Evolutionary conservation across 495 filamentous ascomycete genomes (phyloP).

Genomic region (Penicillium tannophilum): DNA sequence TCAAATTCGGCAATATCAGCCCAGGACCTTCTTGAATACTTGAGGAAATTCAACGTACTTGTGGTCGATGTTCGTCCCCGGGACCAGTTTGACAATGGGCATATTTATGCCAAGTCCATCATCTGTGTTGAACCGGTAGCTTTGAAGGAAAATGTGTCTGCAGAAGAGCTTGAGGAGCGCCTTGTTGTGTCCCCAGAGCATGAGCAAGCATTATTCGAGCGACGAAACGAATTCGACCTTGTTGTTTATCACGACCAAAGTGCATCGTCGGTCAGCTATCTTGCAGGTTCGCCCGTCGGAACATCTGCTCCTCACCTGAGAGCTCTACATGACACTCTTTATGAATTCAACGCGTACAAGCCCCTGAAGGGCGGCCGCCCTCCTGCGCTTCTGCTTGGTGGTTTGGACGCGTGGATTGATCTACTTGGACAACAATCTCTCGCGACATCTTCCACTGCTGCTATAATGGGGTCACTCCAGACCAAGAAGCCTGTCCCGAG

Average conservation of each 20-base stretch:
- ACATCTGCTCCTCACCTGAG: conserved; percentile 61
- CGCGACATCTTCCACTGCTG: conserved; percentile 55
- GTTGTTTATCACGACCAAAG: conserved; percentile 88
- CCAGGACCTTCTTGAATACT: conserved; percentile 64
- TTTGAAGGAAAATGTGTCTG: conserved; percentile 75
- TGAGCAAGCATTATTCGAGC: conserved; percentile 74
- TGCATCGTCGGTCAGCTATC: conserved; percentile 56
- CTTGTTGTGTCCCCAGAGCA: conserved; percentile 75
- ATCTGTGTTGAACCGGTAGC: conserved; percentile 91
- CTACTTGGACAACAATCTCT: conserved; percentile 73
- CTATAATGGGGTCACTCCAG: conserved; percentile 50
- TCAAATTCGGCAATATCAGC: conserved; percentile 64
- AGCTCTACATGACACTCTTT: conserved; percentile 75
- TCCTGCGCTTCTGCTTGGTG: conserved; percentile 78
- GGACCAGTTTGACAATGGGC: conserved; percentile 81
- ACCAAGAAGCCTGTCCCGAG: conserved; percentile 35
- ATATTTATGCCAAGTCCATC: conserved; percentile 77
- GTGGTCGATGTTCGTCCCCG: conserved; percentile 85
- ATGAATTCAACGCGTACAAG: conserved; percentile 80
- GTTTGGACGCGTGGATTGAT: conserved; percentile 82
- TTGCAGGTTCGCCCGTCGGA: conserved; percentile 47
- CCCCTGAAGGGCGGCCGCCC: conserved; percentile 60
- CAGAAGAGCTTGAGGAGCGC: conserved; percentile 79
- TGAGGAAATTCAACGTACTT: conserved; percentile 66
- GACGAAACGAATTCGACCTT: conserved; percentile 77